These are phyloP conservation scores for Hysterangium stoloniferum DNA, from an alignment of 768 basidiomycete species.

Conservation along the genomic window DNA sequence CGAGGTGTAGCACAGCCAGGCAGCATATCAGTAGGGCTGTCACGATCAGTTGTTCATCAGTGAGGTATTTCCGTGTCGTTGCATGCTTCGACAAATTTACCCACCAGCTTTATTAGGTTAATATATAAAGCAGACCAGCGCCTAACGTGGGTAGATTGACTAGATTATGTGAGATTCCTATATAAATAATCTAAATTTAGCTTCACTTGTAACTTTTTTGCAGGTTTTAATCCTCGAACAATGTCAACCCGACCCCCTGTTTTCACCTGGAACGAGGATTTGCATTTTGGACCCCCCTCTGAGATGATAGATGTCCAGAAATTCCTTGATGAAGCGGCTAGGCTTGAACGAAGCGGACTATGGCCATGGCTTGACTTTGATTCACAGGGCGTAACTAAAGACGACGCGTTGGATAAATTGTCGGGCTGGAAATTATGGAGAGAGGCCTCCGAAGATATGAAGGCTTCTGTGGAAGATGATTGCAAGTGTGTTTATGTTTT, in stretches of 20 bases:
- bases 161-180: too few relatives aligned
- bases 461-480: slow-evolving; percentile 10
- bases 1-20: too few relatives aligned
- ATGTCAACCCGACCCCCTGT: slow-evolving; percentile 9
- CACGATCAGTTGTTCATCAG: too few relatives aligned
- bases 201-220: not conserved
- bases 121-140: too few relatives aligned
- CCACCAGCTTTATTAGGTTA: too few relatives aligned
- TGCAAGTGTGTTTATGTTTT: slow-evolving; percentile 10
- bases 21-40: too few relatives aligned
- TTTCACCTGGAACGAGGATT: slow-evolving; percentile 10
- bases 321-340: slow-evolving; percentile 27
- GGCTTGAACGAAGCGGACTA: not conserved
- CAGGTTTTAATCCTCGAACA: too few relatives aligned
- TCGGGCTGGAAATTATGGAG: slow-evolving; percentile 9
- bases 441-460: not conserved
- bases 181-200: not conserved
- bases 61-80: too few relatives aligned
- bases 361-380: slow-evolving; percentile 3
- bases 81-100: too few relatives aligned
- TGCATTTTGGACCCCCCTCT: slow-evolving; percentile 56
- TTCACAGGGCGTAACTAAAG: not conserved
- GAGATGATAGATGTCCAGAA: slow-evolving; percentile 39
- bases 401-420: slow-evolving; percentile 3
- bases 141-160: too few relatives aligned